phyloP scores from a whole-genome alignment of 148 eudicot species.

The Rhododendron ovatum region DNA sequence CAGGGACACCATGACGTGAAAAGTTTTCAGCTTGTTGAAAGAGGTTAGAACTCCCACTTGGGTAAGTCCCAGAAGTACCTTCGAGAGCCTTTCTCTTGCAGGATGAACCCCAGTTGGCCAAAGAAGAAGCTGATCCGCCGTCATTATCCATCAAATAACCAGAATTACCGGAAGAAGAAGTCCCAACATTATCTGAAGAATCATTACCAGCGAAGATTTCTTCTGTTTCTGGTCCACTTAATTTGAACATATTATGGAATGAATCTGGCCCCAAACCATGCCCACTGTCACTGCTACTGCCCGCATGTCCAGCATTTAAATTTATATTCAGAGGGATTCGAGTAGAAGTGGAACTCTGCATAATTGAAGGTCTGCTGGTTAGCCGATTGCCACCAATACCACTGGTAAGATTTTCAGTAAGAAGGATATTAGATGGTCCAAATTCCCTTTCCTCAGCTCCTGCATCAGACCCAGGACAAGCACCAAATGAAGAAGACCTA shows the following conservation, averaged over 20 bases:
- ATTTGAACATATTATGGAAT: constrained; percentile 31
- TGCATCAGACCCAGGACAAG: constrained; percentile 10
- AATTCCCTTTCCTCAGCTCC: constrained; percentile 19
- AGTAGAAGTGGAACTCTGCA: constrained; percentile 21
- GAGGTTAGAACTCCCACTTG: constrained; percentile 40
- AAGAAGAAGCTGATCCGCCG: constrained; percentile 44
- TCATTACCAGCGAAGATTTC: constrained; percentile 26
- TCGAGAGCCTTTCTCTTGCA: constrained; percentile 81
- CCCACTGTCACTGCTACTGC: constrained; percentile 24
- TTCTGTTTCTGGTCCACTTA: constrained; percentile 29
- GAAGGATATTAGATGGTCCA: constrained; percentile 17
- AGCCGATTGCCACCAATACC: constrained; percentile 16
- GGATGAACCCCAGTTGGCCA: constrained; percentile 61
- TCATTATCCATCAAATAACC: constrained; percentile 36
- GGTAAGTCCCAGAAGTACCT: constrained; percentile 53
- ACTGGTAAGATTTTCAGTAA: constrained; percentile 1
- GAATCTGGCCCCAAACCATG: constrained; percentile 14
- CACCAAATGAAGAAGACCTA: constrained; percentile 13
- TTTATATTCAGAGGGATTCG: constrained; percentile 27
- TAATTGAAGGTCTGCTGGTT: constrained; percentile 1
- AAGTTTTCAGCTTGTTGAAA: constrained; percentile 40
- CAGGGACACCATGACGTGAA: constrained; percentile 32
- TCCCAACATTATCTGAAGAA: constrained; percentile 42
- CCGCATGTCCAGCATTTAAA: constrained; percentile 32
- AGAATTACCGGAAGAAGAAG: constrained; percentile 46